phyloP scores from a whole-genome alignment of 1,139 yeast genomes.

The Debaryomyces udenii region DNA sequence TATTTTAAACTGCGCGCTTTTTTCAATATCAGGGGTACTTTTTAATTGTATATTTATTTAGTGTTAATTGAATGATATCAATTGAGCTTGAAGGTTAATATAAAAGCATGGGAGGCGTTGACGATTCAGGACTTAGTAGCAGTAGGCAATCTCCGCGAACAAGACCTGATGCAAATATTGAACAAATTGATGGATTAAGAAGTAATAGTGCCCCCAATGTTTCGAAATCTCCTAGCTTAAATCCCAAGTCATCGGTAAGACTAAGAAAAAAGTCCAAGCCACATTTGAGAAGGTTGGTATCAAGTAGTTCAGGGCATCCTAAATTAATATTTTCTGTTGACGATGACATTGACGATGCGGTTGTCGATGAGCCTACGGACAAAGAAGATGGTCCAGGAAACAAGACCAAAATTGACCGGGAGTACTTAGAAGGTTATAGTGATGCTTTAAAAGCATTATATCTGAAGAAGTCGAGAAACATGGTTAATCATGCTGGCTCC shows the following conservation, averaged over 20 bases:
- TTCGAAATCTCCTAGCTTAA: constrained; percentile 18
- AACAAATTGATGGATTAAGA: constrained; percentile 1
- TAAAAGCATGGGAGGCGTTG: constrained; percentile 1
- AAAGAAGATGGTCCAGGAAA: constrained; percentile 37
- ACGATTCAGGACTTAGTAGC: constrained; percentile 1
- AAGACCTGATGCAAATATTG: neutral
- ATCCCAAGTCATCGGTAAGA: constrained; percentile 18
- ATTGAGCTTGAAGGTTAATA: too few relatives aligned
- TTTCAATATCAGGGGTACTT: constrained; percentile 1
- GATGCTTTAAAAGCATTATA: constrained; percentile 61
- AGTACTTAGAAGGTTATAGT: constrained; percentile 70
- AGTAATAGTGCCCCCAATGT: constrained; percentile 9
- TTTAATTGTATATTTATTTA: constrained; percentile 3
- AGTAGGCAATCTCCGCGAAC: constrained; percentile 9
- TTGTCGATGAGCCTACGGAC: constrained; percentile 54
- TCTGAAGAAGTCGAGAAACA: constrained; percentile 24
- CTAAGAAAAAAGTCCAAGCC: constrained; percentile 27
- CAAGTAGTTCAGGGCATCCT: constrained; percentile 17
- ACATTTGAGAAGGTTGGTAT: constrained; percentile 13
- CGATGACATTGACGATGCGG: constrained; percentile 56
- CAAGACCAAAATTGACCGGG: constrained; percentile 41
- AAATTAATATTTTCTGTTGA: constrained; percentile 68
- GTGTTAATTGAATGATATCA: too few relatives aligned
- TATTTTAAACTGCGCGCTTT: constrained; percentile 6
- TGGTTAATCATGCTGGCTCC: constrained; percentile 1